Evolutionary conservation across 2,329 filamentous ascomycete genomes (phyloP).

Genomic region (Fusarium oligoseptatum): DNA sequence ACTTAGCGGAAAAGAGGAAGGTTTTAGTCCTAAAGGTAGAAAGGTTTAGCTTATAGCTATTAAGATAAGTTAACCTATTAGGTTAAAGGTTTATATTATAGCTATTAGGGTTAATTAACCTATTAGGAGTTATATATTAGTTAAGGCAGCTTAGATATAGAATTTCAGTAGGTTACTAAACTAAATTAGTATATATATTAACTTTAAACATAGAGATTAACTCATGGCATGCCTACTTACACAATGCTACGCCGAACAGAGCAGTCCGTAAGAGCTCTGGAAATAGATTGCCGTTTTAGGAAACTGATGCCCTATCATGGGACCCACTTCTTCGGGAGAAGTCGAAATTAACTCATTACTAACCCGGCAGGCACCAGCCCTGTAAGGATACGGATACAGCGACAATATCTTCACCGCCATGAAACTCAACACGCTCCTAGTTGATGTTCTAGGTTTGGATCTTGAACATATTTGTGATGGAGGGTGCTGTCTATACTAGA

Average conservation of each 20-base stretch:
- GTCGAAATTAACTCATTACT: background rate
- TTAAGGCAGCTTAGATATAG: no score
- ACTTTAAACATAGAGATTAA: no score
- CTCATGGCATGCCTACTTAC: background rate
- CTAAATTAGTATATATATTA: no score
- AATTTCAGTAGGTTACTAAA: no score
- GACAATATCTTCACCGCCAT: background rate
- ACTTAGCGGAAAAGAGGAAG: no score
- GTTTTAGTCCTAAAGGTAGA: no score
- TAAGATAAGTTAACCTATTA: no score
- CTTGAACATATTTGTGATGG: background rate
- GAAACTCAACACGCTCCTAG: background rate
- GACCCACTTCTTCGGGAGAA: background rate
- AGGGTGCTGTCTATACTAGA: background rate
- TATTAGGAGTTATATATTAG: no score
- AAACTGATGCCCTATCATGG: background rate
- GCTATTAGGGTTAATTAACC: no score
- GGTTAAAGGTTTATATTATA: no score
- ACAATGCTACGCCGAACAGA: background rate
- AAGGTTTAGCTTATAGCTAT: no score
- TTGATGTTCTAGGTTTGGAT: background rate
- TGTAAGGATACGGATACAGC: background rate
- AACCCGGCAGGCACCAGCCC: background rate
- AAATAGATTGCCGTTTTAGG: background rate
- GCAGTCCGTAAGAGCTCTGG: background rate